Evolutionary conservation across 2,329 filamentous ascomycete species (phyloP), one percentile per base, ranked within the genome.

Genomic region (Penicillium nordicum): DNA sequence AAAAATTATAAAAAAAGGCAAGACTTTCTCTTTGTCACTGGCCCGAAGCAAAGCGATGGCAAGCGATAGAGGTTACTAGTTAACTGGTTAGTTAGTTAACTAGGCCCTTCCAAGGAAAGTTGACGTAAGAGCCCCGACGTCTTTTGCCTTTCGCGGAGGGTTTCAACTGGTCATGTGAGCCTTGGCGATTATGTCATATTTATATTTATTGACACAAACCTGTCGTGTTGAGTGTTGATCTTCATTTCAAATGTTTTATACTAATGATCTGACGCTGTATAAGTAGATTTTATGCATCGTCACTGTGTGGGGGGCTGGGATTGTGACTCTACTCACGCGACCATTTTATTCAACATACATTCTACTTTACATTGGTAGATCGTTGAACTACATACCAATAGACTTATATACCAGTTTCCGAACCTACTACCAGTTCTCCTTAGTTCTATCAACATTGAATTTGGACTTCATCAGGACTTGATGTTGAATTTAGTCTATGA

Each of bases 21-120:
- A 45, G 11, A 27, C n/a, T 68, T 67, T 67, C 59, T 64, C 57
- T 70, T 67, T 70, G 66, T 70, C 63, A 69, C 42, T 61, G 53
- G 51, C 43, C 69, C 70, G 70, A 65, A 48, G 66, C 49, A 62
- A 72, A 71, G 69, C 70, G 70, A 67, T 47, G 66, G 43, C 67
- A 72, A 72, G 69, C 70, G 69, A 52, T 49, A 47, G 50, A 56
- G 37, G 53, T 61, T 57, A 21, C 21, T 21, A 21, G 21, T 21
- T 21, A 21, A 21, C 21, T 21, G 3, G 21, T 21, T 21, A 21
- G 21, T 21, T 21, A 21, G 21, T 21, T 21, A 21, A 21, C 21
- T 21, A 30, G 52, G 21, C 25, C 44, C 49, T 65, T 21, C 36
- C 36, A 38, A 38, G n/a, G 36, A 38, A 38, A 9, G 36, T 38